Evolutionary conservation across 108 stramenopile genomes (phyloP), one percentile per base, ranked within the genome.

Genomic region (Seminavis robusta): DNA sequence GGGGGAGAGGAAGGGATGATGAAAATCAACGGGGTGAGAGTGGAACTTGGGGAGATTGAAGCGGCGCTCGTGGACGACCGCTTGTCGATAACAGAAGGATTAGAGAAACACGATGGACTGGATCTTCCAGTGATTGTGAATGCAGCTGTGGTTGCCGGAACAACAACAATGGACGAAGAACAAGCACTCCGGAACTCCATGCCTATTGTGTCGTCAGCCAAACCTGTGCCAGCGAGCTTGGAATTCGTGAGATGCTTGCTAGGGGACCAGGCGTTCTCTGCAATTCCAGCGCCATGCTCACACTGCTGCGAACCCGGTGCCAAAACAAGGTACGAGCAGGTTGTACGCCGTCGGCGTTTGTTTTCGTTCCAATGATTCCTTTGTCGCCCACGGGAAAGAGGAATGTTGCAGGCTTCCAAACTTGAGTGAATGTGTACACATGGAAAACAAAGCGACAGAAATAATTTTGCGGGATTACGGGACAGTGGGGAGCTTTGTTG

Each of bases 41-140:
- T 92, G 16, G 91, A 92, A 56, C 67, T 92, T 11, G 76, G 76
- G 0, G 91, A 88, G 74, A 84, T 92, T 43, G 91, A 88, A 59
- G 34, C 49, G 38, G 71, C 91, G 8, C 20, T 88, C 15, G 55
- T 77, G 25, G 81, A 79, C 47, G 55, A 62, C n/a, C n/a, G n/a
- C n/a, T n/a, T n/a, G n/a, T n/a, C n/a, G n/a, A n/a, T n/a, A n/a
- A n/a, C n/a, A n/a, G n/a, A n/a, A n/a, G n/a, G n/a, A n/a, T n/a
- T n/a, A n/a, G n/a, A n/a, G n/a, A n/a, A n/a, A n/a, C n/a, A n/a
- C n/a, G n/a, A n/a, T n/a, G n/a, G n/a, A n/a, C n/a, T n/a, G n/a
- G n/a, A n/a, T n/a, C n/a, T n/a, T n/a, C n/a, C n/a, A n/a, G n/a
- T n/a, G n/a, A n/a, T n/a, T n/a, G n/a, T n/a, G 16, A 41, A 38